These are phyloP conservation scores for Camellia sinensis DNA, from an alignment of 148 eudicot genomes.

Conservation along the genomic window DNA sequence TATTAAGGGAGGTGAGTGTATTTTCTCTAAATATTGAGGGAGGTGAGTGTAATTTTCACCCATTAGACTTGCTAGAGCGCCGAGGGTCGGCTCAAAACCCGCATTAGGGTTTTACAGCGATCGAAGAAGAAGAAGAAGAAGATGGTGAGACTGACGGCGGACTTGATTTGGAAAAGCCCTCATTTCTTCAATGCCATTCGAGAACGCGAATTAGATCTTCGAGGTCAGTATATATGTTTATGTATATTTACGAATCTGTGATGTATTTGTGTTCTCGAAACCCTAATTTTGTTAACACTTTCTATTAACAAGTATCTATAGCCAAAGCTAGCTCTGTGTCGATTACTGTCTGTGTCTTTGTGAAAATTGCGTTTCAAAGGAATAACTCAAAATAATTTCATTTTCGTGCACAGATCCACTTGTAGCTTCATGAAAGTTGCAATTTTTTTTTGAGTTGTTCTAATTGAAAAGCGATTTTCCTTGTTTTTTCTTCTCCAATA, in stretches of 20 bases:
- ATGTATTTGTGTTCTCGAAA: neutral
- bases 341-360: neutral
- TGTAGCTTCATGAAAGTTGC: too few species aligned
- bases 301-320: neutral
- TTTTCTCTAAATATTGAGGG: too few species aligned
- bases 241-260: neutral
- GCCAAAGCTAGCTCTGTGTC: neutral
- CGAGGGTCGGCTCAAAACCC: neutral
- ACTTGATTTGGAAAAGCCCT: conserved; percentile 96
- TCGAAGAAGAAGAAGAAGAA: neutral
- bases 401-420: too few species aligned
- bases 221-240: conserved; percentile 43
- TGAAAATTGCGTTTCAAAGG: too few species aligned
- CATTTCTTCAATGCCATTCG: conserved; percentile 91
- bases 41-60: too few species aligned
- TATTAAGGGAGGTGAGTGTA: too few species aligned
- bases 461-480: too few species aligned
- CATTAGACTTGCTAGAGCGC: too few species aligned
- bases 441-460: too few species aligned
- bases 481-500: neutral
- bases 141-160: conserved; percentile 89
- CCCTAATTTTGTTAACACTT: neutral
- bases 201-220: conserved; percentile 95
- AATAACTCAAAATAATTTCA: too few species aligned
- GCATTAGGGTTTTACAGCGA: conserved; percentile 1